Base-by-base conservation (phyloP, 1,284 basidiomycete genomes). In the Microbotryum scabiosae region DNA sequence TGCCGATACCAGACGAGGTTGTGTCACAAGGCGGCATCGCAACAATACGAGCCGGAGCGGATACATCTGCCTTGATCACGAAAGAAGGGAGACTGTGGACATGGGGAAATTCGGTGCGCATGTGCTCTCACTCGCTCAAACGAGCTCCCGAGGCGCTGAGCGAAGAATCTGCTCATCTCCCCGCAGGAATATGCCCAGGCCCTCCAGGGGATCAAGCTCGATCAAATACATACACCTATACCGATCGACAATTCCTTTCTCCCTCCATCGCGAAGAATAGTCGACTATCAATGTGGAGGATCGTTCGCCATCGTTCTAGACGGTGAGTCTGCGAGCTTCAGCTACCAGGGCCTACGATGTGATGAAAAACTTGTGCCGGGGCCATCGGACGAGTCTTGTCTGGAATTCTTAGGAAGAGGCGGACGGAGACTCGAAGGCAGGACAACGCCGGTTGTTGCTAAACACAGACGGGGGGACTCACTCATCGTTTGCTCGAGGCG, bases 191-290 rank as follows among this genome's bases (percentile, higher is more conserved):
- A 71, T 41, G 64, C 48, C 18, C 70, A 71, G 59, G 67, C 60
- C 4, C 56, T 67, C 4, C 70, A 71, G 48, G 64, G 61, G 5
- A 59, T 52, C 45, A 68, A 65, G 49, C 64, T 71, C 70, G 88
- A 90, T 74, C 88, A 88, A 25, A 85, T 85, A 2, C 85, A 88
- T 73, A 85, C 85, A 30, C 88, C 88, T 4, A 87, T 86, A 18
- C 85, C 83, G 4, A 88, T 90, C 71, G 85, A 88, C 73, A 84
- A 65, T 3, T 56, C 56, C 14, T 69, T 70, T 57, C 54, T 60
- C 4, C 46, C 54, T n/a, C 47, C 61, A 20, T 25, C 43, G 2
- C 60, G 62, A n/a, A 49, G 50, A 5, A 46, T 71, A 25, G 50
- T 61, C 49, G 62, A 67, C 44, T 66, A 63, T 51, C 60, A 63